phyloP scores from a whole-genome alignment of 805 yeast genomes.

The Ogataea polymorpha region DNA sequence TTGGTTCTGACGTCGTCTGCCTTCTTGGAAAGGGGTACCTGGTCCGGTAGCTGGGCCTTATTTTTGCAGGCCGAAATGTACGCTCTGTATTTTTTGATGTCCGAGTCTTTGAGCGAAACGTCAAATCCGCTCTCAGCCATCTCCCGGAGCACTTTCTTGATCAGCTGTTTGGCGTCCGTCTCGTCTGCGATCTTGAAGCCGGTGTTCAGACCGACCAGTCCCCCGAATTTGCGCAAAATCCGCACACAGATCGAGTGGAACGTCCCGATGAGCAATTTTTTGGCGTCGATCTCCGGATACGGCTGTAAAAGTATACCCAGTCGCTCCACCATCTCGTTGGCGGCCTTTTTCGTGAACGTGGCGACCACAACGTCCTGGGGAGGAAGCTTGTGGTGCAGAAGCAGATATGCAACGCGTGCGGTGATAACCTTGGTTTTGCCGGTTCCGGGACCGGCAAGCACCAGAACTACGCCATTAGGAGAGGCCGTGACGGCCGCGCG shows the following conservation, averaged over 20 bases:
- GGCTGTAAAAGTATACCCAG: constrained; percentile 37
- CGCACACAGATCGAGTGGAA: constrained; percentile 81
- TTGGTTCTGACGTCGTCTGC: constrained; percentile 31
- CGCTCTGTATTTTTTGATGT: constrained; percentile 38
- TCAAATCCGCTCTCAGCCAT: constrained; percentile 14
- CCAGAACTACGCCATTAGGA: constrained; percentile 39
- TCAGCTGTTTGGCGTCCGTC: constrained; percentile 49
- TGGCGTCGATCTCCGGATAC: constrained; percentile 31
- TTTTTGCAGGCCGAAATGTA: constrained; percentile 59
- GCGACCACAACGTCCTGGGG: constrained; percentile 76
- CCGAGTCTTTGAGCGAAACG: constrained; percentile 32
- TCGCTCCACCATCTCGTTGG: constrained; percentile 76
- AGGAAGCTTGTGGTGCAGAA: constrained; percentile 46
- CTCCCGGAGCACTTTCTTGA: constrained; percentile 36
- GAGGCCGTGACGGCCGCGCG: constrained; percentile 42
- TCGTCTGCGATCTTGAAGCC: constrained; percentile 61
- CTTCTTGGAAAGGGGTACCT: constrained; percentile 24
- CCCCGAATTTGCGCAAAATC: constrained; percentile 55
- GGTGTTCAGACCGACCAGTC: constrained; percentile 39
- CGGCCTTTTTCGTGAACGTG: constrained; percentile 92
- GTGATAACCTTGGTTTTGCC: constrained; percentile 83
- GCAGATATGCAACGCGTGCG: constrained; percentile 69
- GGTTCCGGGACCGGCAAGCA: constrained; percentile 62
- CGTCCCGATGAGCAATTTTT: constrained; percentile 71
- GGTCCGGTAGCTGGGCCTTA: constrained; percentile 43